These are phyloP conservation scores for Pleurotus salmoneostramineus DNA, from an alignment of 768 basidiomycete species.

Conservation along the genomic window DNA sequence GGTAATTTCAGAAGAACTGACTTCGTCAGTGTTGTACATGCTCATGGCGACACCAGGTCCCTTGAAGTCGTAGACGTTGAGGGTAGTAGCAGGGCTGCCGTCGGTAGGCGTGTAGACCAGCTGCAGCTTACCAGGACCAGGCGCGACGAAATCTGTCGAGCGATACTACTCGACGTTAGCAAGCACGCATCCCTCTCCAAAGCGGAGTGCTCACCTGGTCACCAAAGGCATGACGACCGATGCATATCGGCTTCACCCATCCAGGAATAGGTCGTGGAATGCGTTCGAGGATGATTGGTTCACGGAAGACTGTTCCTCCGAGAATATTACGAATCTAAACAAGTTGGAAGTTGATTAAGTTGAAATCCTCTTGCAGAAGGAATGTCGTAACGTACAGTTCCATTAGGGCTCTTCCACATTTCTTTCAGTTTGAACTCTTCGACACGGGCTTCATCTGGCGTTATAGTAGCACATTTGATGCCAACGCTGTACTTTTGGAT, in stretches of 20 bases:
- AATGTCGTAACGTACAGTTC: conserved; percentile 51
- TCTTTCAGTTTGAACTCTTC: conserved; percentile 97
- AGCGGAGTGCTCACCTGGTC: conserved; percentile 58
- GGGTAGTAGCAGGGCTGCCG: conserved; percentile 58
- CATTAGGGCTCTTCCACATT: conserved; percentile 98
- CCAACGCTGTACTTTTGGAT: conserved; percentile 94
- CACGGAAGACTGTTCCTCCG: conserved; percentile 97
- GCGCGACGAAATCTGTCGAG: conserved; percentile 88
- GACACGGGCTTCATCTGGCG: conserved; percentile 94
- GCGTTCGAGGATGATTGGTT: conserved; percentile 88
- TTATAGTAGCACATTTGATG: conserved; percentile 99
- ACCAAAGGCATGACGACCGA: conserved; percentile 96
- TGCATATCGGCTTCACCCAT: conserved; percentile 95
- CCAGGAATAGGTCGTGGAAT: conserved; percentile 95
- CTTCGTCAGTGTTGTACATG: conserved; percentile 99
- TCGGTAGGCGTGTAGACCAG: conserved; percentile 83
- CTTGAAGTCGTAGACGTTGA: conserved; percentile 94
- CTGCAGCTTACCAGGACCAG: conserved; percentile 91
- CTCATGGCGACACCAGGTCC: conserved; percentile 89
- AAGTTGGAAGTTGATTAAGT: not conserved
- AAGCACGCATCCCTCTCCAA: too few relatives aligned
- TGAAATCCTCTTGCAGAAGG: not conserved
- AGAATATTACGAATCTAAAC: conserved; percentile 92
- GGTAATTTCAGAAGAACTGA: conserved; percentile 22
- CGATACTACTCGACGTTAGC: conserved; percentile 58